Conservation (phyloP, 2,329 filamentous ascomycete genomes). For the Verticillium albo-atrum region DNA sequence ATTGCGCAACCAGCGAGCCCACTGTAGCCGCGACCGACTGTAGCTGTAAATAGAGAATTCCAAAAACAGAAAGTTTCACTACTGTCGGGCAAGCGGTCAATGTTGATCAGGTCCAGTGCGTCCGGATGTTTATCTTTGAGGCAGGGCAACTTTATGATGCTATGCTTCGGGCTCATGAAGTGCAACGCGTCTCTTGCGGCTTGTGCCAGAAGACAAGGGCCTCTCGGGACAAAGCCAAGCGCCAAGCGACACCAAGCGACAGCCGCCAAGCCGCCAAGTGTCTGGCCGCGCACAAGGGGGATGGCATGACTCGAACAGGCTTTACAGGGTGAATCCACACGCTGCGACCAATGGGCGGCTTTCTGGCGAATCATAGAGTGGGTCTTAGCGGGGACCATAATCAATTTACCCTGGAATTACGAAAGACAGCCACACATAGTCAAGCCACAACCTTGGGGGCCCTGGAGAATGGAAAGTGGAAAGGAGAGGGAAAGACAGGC, state of each 20-base stretch:
- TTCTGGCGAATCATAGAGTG: neutral
- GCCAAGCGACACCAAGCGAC: neutral
- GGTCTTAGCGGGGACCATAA: neutral
- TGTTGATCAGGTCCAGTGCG: neutral
- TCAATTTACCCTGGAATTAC: neutral
- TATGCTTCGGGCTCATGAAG: neutral
- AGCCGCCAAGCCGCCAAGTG: neutral
- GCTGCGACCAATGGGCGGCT: neutral
- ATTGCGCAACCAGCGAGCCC: neutral
- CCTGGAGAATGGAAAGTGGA: too few species aligned
- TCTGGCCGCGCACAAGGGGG: neutral
- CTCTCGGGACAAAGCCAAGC: constrained; percentile 1
- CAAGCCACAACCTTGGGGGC: too few species aligned
- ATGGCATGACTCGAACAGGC: neutral
- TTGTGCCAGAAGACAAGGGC: neutral
- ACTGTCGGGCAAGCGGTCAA: neutral
- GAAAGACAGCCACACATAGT: neutral
- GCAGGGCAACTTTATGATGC: neutral
- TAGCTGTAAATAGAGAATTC: neutral
- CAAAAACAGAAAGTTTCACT: constrained; percentile 1
- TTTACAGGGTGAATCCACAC: neutral
- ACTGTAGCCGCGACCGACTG: neutral
- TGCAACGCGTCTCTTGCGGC: constrained; percentile 1
- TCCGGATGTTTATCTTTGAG: neutral
- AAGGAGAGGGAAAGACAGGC: neutral